A percentile compares a stretch with the other conserved stretches of the same genome.
phyloP scores from a whole-genome alignment of 345 rosid genomes.

The Mallotus nudiflorus region DNA sequence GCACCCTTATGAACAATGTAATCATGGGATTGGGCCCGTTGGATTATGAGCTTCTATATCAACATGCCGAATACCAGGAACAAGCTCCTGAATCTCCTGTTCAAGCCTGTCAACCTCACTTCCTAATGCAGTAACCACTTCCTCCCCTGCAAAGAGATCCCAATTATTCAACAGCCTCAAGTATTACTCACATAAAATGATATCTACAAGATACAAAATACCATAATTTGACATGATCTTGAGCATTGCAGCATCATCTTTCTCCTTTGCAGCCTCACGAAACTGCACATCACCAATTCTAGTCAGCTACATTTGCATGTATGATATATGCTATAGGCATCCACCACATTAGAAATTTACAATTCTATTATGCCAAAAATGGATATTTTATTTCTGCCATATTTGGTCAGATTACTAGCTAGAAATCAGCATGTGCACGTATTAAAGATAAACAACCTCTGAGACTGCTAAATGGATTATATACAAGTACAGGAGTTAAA shows the following conservation, averaged over 20 bases:
- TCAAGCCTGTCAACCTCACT: slow-evolving; percentile 97
- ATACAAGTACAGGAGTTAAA: neutral
- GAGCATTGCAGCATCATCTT: slow-evolving; percentile 65
- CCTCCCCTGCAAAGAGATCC: slow-evolving; percentile 66
- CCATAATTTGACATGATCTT: slow-evolving; percentile 87
- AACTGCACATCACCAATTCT: slow-evolving; percentile 49
- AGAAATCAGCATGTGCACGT: neutral
- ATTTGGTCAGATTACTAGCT: neutral
- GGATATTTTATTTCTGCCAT: neutral
- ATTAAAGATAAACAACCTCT: neutral
- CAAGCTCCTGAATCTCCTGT: slow-evolving; percentile 90
- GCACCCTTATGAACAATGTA: neutral
- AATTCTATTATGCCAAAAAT: neutral
- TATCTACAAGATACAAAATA: slow-evolving; percentile 24
- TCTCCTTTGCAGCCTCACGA: slow-evolving; percentile 63
- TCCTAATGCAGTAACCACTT: slow-evolving; percentile 95
- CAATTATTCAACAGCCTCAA: neutral
- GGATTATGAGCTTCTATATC: slow-evolving; percentile 99
- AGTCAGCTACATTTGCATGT: slow-evolving; percentile 9
- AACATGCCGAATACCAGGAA: slow-evolving; percentile 93
- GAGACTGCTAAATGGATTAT: neutral
- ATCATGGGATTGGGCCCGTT: slow-evolving; percentile 37
- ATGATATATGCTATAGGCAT: neutral
- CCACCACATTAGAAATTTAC: neutral
- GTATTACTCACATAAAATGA: neutral